Evolutionary conservation across 257 asterid species (phyloP), one percentile per base, ranked within the genome.

Genomic region (Solanum stenotomum): DNA sequence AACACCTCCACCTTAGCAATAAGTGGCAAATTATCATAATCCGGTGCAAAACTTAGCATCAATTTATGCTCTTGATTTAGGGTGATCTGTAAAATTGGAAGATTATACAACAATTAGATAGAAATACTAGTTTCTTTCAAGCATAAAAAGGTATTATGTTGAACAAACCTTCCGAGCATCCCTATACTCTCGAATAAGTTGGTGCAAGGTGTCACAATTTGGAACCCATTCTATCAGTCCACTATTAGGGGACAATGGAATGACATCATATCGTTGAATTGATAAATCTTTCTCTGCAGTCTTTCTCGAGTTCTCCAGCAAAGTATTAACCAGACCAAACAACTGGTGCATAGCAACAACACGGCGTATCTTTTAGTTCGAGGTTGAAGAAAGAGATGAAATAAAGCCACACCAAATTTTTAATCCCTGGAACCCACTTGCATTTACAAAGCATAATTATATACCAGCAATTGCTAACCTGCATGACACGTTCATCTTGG

Each of bases 401-500:
- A 44, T 20, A 42, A 70, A 86, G 65, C 74, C 38, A 13, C 83
- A 85, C 79, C 68, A 46, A 79, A 25, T 38, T 6, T 68, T 85
- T 67, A 49, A 82, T 29, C 70, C 70, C 63, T 33, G 10, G 20
- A 49, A n/a, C 44, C 70, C 34, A 25, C 85, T 52, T 49, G 29
- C n/a, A 42, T 10, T 44, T 7, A 81, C 71, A 83, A 85, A 67
- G 88, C 84, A 59, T 29, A 82, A 44, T 56, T n/a, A 82, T 42
- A 67, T 33, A 27, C 42, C 38, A 85, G 38, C 87, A 83, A 49
- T 86, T 42, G 33, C 56, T 18, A 72, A 97, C 99, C 99, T 97
- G 99, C 99, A 97, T 97, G 88, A 97, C 99, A 88, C 99, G 99
- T 92, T 97, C 99, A 92, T 97, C 99, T 91, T 97, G 99, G 86